These are phyloP conservation scores for Cercophora scortea DNA, from an alignment of 495 filamentous ascomycete species.

Conservation along the genomic window DNA sequence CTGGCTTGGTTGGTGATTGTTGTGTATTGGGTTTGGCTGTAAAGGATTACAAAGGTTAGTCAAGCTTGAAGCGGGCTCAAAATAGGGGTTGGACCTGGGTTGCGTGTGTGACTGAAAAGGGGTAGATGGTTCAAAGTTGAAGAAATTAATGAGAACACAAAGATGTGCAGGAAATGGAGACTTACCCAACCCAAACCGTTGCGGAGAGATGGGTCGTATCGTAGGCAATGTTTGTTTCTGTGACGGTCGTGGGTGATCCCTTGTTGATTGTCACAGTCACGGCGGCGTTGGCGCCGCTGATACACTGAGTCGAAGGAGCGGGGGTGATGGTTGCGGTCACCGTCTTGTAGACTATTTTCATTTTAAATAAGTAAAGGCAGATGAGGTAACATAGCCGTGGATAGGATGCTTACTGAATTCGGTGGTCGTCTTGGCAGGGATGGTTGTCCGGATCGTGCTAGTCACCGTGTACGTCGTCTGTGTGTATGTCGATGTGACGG, in stretches of 20 bases:
- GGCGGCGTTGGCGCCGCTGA: conserved; percentile 16
- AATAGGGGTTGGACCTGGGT: too few relatives aligned
- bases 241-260: conserved; percentile 20
- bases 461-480: conserved; percentile 36
- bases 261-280: conserved; percentile 26
- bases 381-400: background rate
- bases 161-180: background rate
- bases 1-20: conserved; percentile 27
- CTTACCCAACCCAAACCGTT: conserved; percentile 32
- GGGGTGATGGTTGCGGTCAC: conserved; percentile 36
- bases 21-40: conserved; percentile 25
- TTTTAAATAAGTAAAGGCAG: conserved; percentile 1
- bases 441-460: conserved; percentile 25
- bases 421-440: conserved; percentile 26
- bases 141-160: background rate
- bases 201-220: conserved; percentile 28
- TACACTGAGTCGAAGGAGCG: conserved; percentile 30
- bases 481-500: conserved; percentile 32
- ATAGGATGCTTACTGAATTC: conserved; percentile 24
- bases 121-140: background rate
- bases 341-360: conserved; percentile 22
- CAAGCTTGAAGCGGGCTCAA: background rate
- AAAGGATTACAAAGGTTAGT: background rate
- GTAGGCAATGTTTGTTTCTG: conserved; percentile 30
- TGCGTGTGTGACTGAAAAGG: background rate